Evolutionary conservation across 2,329 filamentous ascomycete genomes (phyloP).

Genomic region (Diaporthe sp.): DNA sequence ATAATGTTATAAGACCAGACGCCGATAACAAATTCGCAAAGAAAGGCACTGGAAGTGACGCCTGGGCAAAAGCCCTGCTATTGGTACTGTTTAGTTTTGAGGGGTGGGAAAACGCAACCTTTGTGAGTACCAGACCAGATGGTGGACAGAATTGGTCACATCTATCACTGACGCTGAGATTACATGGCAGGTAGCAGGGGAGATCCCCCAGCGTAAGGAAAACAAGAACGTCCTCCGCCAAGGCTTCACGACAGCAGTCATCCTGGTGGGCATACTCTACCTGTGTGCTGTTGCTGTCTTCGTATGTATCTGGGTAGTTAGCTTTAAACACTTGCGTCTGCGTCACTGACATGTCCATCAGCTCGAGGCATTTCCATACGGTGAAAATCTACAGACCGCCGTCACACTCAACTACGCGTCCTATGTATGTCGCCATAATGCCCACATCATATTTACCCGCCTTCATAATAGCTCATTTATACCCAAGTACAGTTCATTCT

Average conservation of each 20-base stretch:
- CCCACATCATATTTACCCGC: accelerated
- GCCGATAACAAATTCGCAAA: not conserved
- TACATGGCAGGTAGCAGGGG: not conserved
- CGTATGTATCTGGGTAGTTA: not conserved
- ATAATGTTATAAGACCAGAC: too few species aligned
- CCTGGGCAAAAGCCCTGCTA: not conserved
- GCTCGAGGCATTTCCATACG: not conserved
- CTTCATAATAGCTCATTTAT: not conserved
- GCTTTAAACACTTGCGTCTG: not conserved
- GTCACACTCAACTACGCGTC: not conserved
- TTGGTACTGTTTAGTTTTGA: not conserved
- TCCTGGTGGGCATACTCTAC: not conserved
- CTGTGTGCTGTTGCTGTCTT: not conserved
- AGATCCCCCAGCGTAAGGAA: not conserved
- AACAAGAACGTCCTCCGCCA: not conserved
- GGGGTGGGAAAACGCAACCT: not conserved
- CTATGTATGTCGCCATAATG: not conserved
- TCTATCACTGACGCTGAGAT: not conserved
- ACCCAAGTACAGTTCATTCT: not conserved
- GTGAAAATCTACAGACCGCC: not conserved
- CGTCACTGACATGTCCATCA: not conserved
- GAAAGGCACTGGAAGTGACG: not conserved
- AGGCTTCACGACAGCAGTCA: not conserved
- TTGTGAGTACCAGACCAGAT: not conserved
- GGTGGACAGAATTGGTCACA: not conserved